Percentiles rank a stretch among this genome's conserved stretches.
These are phyloP conservation scores for Lasiodiplodia theobromae DNA, from an alignment of 2,329 filamentous ascomycete genomes.

Conservation along the genomic window DNA sequence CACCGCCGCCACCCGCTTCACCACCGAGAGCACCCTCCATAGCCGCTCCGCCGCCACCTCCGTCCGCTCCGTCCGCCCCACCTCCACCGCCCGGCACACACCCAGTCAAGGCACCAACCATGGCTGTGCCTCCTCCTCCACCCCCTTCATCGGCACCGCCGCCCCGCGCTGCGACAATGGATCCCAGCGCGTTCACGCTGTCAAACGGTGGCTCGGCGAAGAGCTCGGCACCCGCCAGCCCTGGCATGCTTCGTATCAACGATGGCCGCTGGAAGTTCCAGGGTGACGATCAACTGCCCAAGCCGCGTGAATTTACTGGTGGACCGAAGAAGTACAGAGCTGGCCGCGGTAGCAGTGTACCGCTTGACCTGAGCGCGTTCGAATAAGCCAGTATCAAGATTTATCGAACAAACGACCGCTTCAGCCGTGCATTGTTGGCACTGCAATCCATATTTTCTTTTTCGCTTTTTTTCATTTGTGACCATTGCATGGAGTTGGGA, in stretches of 20 bases:
- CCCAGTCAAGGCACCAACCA: conserved; percentile 37
- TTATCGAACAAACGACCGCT: conserved; percentile 6
- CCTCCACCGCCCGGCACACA: conserved; percentile 33
- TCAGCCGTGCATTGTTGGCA: background rate
- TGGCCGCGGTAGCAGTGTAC: conserved; percentile 91
- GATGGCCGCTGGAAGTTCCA: conserved; percentile 89
- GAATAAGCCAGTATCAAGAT: conserved; percentile 37
- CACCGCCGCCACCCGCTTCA: conserved; percentile 47
- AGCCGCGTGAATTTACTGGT: conserved; percentile 81
- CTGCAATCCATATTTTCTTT: background rate
- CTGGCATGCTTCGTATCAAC: conserved; percentile 50
- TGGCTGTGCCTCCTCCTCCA: conserved; percentile 41
- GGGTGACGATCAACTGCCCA: conserved; percentile 80
- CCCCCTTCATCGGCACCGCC: conserved; percentile 44
- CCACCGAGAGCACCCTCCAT: conserved; percentile 38
- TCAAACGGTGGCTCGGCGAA: conserved; percentile 47
- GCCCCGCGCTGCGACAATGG: conserved; percentile 64
- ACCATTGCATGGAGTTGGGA: conserved; percentile 21
- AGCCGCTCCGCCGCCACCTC: conserved; percentile 50
- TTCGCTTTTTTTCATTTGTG: background rate
- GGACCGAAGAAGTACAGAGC: conserved; percentile 82
- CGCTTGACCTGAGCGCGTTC: conserved; percentile 77
- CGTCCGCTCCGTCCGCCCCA: conserved; percentile 39
- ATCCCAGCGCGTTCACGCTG: conserved; percentile 76
- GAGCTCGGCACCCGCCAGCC: conserved; percentile 33